Conservation (phyloP, 805 yeast genomes). For the Ogataea sp. region DNA sequence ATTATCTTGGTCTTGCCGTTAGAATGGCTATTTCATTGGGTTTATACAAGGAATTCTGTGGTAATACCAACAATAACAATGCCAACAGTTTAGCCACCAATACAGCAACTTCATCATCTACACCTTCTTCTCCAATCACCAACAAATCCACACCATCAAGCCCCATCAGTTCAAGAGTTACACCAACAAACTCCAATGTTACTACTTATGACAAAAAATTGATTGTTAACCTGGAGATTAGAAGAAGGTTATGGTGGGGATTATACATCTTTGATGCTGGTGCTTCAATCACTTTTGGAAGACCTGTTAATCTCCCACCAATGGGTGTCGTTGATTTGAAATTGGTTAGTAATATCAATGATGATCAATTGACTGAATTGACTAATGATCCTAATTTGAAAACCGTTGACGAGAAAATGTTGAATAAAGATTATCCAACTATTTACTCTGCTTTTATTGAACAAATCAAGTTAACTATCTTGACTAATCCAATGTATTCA, state of each 20-base stretch:
- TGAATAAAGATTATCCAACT: conserved; percentile 36
- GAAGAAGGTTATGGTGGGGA: conserved; percentile 66
- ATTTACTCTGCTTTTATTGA: conserved; percentile 51
- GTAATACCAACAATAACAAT: conserved; percentile 10
- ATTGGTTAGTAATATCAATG: conserved; percentile 43
- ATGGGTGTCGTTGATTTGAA: conserved; percentile 39
- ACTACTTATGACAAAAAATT: conserved; percentile 21
- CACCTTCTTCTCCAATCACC: background rate
- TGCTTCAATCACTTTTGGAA: conserved; percentile 54
- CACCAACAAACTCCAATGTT: background rate
- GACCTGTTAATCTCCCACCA: conserved; percentile 50
- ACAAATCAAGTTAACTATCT: conserved; percentile 41
- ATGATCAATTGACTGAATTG: conserved; percentile 26
- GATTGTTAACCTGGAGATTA: conserved; percentile 40
- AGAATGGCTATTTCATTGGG: conserved; percentile 65
- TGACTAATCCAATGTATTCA: conserved; percentile 42
- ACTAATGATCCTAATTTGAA: conserved; percentile 14
- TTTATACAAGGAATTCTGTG: conserved; percentile 46
- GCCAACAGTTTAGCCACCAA: too few relatives aligned
- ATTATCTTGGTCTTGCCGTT: conserved; percentile 53
- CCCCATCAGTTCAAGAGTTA: background rate
- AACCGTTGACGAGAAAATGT: conserved; percentile 10
- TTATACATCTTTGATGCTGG: conserved; percentile 56
- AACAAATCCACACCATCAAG: background rate
- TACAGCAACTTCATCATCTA: too few relatives aligned